phyloP scores from a whole-genome alignment of 768 basidiomycete genomes.

The Infundibulicybe gibba region DNA sequence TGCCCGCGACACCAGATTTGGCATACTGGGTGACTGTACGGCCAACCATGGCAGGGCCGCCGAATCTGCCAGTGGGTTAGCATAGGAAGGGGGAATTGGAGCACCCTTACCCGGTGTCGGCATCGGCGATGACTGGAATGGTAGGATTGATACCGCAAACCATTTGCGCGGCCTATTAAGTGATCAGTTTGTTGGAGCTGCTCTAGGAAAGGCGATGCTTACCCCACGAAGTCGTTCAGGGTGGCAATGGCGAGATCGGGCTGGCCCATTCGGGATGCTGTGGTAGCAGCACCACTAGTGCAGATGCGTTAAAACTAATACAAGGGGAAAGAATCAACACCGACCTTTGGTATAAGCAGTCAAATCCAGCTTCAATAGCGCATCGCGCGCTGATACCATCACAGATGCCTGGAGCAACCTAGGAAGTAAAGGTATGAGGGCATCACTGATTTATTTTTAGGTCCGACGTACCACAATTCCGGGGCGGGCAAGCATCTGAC shows the following conservation, averaged over 20 bases:
- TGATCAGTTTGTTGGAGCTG: constrained; percentile 1
- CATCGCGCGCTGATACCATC: constrained; percentile 80
- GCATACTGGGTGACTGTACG: constrained; percentile 71
- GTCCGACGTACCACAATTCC: constrained; percentile 63
- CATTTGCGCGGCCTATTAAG: constrained; percentile 57
- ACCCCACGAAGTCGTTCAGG: constrained; percentile 73
- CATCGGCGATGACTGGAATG: constrained; percentile 73
- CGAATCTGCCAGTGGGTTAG: constrained; percentile 36
- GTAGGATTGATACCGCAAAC: constrained; percentile 63
- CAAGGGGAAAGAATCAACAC: constrained; percentile 14
- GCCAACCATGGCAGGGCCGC: constrained; percentile 72
- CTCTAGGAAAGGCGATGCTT: constrained; percentile 2
- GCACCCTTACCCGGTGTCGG: constrained; percentile 62
- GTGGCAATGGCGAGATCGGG: constrained; percentile 81
- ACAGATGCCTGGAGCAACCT: constrained; percentile 78
- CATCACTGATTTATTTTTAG: background rate
- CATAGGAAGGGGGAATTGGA: background rate
- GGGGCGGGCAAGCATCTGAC: constrained; percentile 66
- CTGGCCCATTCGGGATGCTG: constrained; percentile 72
- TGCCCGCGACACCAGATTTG: constrained; percentile 65
- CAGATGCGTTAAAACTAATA: constrained; percentile 1
- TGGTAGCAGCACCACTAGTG: constrained; percentile 69
- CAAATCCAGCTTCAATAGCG: constrained; percentile 76
- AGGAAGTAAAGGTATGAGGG: constrained; percentile 1
- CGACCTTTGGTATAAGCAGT: constrained; percentile 71